Base-by-base conservation (phyloP, 305 asterid genomes). In the Ruellia speciosa region DNA sequence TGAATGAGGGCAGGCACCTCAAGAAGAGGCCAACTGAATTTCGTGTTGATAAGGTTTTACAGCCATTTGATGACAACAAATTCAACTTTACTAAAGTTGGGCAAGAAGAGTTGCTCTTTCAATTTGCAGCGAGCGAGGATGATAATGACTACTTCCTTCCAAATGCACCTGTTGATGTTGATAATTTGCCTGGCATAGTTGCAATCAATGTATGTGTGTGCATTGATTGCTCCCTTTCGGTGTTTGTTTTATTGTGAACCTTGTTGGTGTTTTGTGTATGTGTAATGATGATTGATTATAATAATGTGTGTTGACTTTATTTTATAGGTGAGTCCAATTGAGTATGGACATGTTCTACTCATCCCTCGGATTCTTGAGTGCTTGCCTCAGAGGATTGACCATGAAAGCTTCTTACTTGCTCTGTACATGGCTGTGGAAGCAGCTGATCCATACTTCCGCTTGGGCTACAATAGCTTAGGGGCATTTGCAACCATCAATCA, bases 401-500 rank as follows among this genome's bases (percentile, higher is more conserved):
- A 63, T 0, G 90, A 76, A 35, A 86, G 92, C 84, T 79, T 89
- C 71, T 68, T 80, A 76, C 86, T 86, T 60, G 97, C 95, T 16
- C 84, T 86, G n/a, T 17, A 73, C 80, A 71, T 89, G 87, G 95
- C 97, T 48, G 79, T 68, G 2, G 95, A 89, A 74, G 89, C 97
- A 3, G 76, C 76, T 35, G 82, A 73, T 55, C 95, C 95, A 20
- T 84, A 80, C 74, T 89, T 89, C 67, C 82, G 97, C 0, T 20
- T 89, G 73, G 97, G 97, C 12, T 89, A 89, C 81, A 86, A 89
- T 59, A 89, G 97, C 72, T 72, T 89, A 78, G 97, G 97, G 56
- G 97, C 97, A 56, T 89, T 89, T 77, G 95, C 95, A n/a, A 89
- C 95, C 62, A 86, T 89, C 71, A 89, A 89, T 58, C 97, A 89